These are phyloP conservation scores for Capsicum baccatum DNA, from an alignment of 257 asterid genomes.

Conservation along the genomic window DNA sequence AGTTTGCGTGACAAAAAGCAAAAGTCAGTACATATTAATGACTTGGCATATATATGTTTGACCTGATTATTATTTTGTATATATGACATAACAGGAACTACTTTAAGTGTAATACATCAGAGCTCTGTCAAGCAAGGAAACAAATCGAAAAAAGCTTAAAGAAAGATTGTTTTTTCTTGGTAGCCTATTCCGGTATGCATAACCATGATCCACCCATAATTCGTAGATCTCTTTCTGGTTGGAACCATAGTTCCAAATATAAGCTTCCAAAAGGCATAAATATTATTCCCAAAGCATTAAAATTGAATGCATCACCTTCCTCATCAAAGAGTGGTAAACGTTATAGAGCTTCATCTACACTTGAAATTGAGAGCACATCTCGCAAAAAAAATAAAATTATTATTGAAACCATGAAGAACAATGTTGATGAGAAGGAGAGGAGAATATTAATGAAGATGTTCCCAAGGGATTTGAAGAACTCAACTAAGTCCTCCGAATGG, in stretches of 20 bases:
- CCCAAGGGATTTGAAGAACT: conserved; percentile 37
- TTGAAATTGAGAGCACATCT: too few species aligned
- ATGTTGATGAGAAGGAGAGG: too few species aligned
- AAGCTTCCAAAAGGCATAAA: not conserved
- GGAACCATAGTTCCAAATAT: conserved; percentile 24
- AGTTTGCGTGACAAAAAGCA: not conserved
- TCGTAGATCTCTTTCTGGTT: conserved; percentile 69
- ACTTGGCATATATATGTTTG: not conserved
- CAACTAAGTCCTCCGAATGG: not conserved
- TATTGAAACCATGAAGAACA: too few species aligned
- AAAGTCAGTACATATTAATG: not conserved
- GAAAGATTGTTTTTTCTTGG: conserved; percentile 48
- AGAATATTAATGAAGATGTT: conserved; percentile 35
- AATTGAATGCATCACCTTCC: too few species aligned
- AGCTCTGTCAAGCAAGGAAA: too few species aligned
- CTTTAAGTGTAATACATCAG: too few species aligned
- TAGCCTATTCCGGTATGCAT: too few species aligned
- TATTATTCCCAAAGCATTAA: not conserved
- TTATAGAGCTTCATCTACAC: too few species aligned
- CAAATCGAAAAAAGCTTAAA: not conserved
- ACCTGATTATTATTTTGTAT: not conserved
- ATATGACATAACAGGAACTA: too few species aligned
- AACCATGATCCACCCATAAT: conserved; percentile 57
- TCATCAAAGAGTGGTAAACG: too few species aligned
- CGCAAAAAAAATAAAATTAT: too few species aligned